These are phyloP conservation scores for Lactarius hatsudake DNA, from an alignment of 768 basidiomycete species.

Conservation along the genomic window DNA sequence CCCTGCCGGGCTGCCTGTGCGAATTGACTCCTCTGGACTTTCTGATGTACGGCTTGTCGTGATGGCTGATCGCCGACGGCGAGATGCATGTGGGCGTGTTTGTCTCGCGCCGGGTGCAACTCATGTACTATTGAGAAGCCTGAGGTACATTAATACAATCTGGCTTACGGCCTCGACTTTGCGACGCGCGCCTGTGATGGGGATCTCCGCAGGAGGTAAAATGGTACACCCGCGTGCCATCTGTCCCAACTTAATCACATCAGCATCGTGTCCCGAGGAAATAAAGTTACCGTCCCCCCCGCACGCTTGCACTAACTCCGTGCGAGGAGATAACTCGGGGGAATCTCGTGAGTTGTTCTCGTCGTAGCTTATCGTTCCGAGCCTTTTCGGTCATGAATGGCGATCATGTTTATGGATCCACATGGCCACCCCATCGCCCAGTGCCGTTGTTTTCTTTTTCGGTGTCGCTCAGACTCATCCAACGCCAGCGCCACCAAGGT, in stretches of 20 bases:
- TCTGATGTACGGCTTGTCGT: background rate
- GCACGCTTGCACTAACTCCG: background rate
- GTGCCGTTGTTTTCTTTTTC: background rate
- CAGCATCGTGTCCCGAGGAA: background rate
- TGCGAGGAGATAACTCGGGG: background rate
- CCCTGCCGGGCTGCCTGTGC: background rate
- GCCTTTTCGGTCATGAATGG: no score
- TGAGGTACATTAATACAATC: background rate
- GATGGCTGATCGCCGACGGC: no score
- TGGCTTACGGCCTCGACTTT: background rate
- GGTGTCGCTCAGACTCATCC: background rate
- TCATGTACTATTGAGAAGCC: background rate
- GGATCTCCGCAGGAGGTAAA: background rate
- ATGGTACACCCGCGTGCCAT: no score
- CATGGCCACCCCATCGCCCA: background rate
- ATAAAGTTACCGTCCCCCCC: background rate
- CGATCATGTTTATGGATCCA: background rate
- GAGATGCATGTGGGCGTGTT: background rate
- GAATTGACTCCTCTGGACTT: background rate
- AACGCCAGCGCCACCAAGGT: background rate
- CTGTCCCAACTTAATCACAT: background rate
- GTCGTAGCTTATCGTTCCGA: background rate
- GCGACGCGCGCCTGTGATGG: background rate
- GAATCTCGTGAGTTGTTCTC: background rate
- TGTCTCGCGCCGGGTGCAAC: background rate